These are phyloP conservation scores for Epichloe festucae DNA, from an alignment of 2,329 filamentous ascomycete species.

Conservation along the genomic window DNA sequence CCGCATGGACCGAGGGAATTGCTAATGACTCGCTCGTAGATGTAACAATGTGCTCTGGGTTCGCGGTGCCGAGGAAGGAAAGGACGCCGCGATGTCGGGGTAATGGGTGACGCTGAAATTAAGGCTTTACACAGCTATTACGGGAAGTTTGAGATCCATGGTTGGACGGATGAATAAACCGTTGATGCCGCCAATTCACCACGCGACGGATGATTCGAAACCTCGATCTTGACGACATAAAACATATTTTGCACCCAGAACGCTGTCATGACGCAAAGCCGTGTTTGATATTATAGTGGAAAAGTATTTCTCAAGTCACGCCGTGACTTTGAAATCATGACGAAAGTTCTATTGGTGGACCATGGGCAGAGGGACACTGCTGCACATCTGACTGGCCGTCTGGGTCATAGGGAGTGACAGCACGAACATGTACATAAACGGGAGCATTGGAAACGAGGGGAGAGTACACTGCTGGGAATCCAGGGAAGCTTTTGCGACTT, in stretches of 20 bases:
- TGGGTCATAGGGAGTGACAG: not conserved
- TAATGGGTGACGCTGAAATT: not conserved
- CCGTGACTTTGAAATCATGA: not conserved
- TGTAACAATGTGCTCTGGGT: constrained; percentile 99
- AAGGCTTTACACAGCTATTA: not conserved
- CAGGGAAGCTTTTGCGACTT: not conserved
- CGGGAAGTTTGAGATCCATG: not conserved
- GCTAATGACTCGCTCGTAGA: constrained; percentile 27
- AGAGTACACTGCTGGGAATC: not conserved
- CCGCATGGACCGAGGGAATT: not conserved
- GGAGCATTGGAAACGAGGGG: not conserved
- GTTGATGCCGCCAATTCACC: not conserved
- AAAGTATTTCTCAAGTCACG: not conserved
- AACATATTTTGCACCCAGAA: not conserved
- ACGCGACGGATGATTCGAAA: not conserved
- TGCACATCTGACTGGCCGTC: not conserved
- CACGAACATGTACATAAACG: not conserved
- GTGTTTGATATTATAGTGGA: not conserved
- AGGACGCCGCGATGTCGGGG: constrained; percentile 6
- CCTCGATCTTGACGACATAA: not conserved
- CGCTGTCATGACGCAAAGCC: not conserved
- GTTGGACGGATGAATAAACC: not conserved
- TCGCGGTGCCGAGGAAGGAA: constrained; percentile 25
- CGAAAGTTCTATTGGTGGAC: not conserved
- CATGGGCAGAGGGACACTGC: not conserved